Evolutionary conservation across 2,329 filamentous ascomycete species (phyloP).

Genomic region (Bipolaris cookei): DNA sequence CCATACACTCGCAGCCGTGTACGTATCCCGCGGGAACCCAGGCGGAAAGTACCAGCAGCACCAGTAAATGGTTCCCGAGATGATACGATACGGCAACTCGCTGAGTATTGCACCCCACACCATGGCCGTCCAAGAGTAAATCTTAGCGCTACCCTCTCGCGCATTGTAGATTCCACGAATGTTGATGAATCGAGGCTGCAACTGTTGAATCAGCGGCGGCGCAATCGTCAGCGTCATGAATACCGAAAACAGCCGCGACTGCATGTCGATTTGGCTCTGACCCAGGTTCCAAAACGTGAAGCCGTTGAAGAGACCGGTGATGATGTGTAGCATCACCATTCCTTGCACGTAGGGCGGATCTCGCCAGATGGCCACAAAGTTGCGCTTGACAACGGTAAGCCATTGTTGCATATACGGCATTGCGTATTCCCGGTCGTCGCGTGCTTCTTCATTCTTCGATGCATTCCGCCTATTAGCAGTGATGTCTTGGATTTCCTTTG

Average conservation of each 20-base stretch:
- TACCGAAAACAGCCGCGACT: constrained; percentile 72
- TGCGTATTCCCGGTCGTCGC: constrained; percentile 55
- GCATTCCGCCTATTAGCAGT: constrained; percentile 44
- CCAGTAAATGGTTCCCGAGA: constrained; percentile 70
- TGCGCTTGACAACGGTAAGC: constrained; percentile 52
- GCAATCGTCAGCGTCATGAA: constrained; percentile 80
- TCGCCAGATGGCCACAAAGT: constrained; percentile 67
- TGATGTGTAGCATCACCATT: constrained; percentile 59
- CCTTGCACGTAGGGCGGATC: constrained; percentile 68
- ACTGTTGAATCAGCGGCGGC: constrained; percentile 76
- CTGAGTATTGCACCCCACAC: constrained; percentile 68
- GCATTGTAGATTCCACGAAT: constrained; percentile 71
- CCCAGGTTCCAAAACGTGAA: constrained; percentile 59
- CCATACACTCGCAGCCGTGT: constrained; percentile 67
- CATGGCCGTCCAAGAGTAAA: constrained; percentile 78
- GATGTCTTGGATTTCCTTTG: constrained; percentile 52
- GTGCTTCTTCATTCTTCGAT: constrained; percentile 41
- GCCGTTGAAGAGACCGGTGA: constrained; percentile 57
- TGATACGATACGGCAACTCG: constrained; percentile 72
- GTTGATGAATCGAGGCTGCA: constrained; percentile 74
- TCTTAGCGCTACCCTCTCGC: constrained; percentile 77
- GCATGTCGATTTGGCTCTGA: constrained; percentile 51
- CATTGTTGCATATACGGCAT: constrained; percentile 53
- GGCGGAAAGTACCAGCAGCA: constrained; percentile 60
- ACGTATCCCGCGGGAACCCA: constrained; percentile 62